Percentiles rank a stretch among this genome's conserved stretches.
Conservation (phyloP, 192 early-diverging fungal species). For the Podila minutissima region DNA sequence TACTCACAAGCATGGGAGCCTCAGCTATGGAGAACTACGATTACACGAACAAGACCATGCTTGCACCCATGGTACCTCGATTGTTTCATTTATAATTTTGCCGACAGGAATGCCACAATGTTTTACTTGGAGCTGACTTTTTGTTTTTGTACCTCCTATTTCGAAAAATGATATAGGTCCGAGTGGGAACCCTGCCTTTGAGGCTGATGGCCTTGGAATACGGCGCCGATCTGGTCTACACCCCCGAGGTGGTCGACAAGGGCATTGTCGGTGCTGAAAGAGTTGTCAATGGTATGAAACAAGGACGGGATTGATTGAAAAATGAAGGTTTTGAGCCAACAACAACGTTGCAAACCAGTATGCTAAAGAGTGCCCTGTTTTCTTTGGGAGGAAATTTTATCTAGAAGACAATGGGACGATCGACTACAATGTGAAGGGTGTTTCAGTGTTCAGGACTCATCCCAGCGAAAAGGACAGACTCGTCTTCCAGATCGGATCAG, state of each 20-base stretch:
- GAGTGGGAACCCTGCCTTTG: constrained; percentile 91
- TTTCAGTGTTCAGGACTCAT: constrained; percentile 78
- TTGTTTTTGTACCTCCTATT: not conserved
- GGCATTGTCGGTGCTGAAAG: constrained; percentile 80
- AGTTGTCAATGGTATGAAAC: constrained; percentile 71
- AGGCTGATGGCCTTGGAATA: constrained; percentile 85
- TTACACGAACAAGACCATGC: constrained; percentile 72
- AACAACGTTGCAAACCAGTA: too few relatives aligned
- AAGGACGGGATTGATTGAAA: not conserved
- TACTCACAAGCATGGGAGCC: not conserved
- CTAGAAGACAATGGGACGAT: constrained; percentile 75
- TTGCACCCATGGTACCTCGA: constrained; percentile 94
- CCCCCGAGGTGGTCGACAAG: constrained; percentile 91
- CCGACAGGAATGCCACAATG: not conserved
- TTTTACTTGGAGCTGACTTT: not conserved
- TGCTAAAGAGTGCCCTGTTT: too few relatives aligned
- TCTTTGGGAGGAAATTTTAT: too few relatives aligned
- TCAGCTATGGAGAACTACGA: constrained; percentile 32
- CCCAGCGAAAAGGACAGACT: constrained; percentile 78
- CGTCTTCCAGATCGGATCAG: constrained; percentile 95
- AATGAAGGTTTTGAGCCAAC: too few relatives aligned
- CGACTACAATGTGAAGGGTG: constrained; percentile 74
- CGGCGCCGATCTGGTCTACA: constrained; percentile 95
- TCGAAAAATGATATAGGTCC: constrained; percentile 52
- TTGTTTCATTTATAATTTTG: not conserved